Evolutionary conservation across 2,329 filamentous ascomycete genomes (phyloP), one percentile per base, ranked within the genome.

Genomic region (Aureobasidium sp.): DNA sequence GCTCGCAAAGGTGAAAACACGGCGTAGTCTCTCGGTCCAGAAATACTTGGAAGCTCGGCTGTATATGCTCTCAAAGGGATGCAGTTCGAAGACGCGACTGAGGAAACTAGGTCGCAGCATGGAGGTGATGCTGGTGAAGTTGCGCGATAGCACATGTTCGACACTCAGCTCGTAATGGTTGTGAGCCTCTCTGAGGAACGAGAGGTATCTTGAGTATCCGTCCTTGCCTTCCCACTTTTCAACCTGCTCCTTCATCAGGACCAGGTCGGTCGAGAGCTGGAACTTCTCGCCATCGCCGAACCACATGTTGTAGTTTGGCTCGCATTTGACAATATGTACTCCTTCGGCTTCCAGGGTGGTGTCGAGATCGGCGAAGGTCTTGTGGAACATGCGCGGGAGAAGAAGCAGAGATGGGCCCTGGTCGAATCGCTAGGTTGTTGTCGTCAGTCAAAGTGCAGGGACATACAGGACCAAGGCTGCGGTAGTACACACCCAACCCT

Each of bases 1-100:
- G 66, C 85, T 89, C 23, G 83, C 86, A 71, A 90, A 90, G 0
- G 87, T 90, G 65, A 90, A 90, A 0, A 87, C 86, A 27, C 86
- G 75, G 62, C 87, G 77, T 67, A 90, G 68, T 61, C 86, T 76
- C 68, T 90, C 87, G 0, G 84, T 86, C 77, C 77, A 80, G 70
- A 90, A 90, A 67, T 90, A 90, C 63, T 79, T 79, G 27, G 81
- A 77, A 3, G 86, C 84, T 29, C 88, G 74, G 7, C 77, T 76
- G 75, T 85, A 90, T 17, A 89, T 87, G 66, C 80, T 86, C 70
- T 89, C 84, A 63, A 90, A 85, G 0, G 86, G 86, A 74, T 89
- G 87, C 60, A 90, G 70, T 11, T 75, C 74, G 19, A 88, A 68
- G 19, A 89, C 69, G 62, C 84, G 78, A 45, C 72, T 66, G 31